A percentile compares a stretch with the other conserved stretches of the same genome.
Evolutionary conservation across 495 filamentous ascomycete genomes (phyloP).

Genomic region (Aspergillus olivimuriae): DNA sequence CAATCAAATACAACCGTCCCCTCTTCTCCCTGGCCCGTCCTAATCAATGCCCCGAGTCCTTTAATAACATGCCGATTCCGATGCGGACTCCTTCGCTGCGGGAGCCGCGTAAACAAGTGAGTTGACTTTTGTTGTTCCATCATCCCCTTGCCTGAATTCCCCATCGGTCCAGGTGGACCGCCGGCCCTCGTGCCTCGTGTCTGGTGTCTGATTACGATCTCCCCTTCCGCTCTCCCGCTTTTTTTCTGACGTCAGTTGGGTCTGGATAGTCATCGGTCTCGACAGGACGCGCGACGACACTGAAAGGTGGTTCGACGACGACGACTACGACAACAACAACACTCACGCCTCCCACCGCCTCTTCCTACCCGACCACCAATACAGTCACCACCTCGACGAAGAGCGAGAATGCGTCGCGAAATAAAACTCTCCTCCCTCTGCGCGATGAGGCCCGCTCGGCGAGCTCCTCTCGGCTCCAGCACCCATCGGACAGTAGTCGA

Average conservation of each 20-base stretch:
- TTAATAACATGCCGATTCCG: conserved; percentile 34
- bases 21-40: too few relatives aligned
- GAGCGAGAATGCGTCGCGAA: conserved; percentile 8
- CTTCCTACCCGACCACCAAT: conserved; percentile 1
- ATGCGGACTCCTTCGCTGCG: conserved; percentile 33
- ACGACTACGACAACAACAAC: conserved; percentile 1
- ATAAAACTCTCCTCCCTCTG: conserved; percentile 10
- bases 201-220: too few relatives aligned
- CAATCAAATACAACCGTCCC: too few relatives aligned
- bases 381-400: background rate
- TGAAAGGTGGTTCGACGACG: too few relatives aligned
- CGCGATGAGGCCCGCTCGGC: conserved; percentile 8
- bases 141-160: conserved; percentile 1
- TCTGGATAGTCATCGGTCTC: too few relatives aligned
- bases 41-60: background rate
- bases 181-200: background rate
- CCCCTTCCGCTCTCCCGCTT: too few relatives aligned
- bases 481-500: conserved; percentile 5
- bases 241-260: too few relatives aligned
- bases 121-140: conserved; percentile 7
- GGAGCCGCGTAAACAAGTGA: conserved; percentile 34
- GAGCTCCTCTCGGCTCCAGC: conserved; percentile 1
- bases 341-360: background rate
- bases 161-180: background rate
- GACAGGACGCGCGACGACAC: too few relatives aligned